Conservation (phyloP, 2,329 filamentous ascomycete genomes). For the Bipolaris cookei region DNA sequence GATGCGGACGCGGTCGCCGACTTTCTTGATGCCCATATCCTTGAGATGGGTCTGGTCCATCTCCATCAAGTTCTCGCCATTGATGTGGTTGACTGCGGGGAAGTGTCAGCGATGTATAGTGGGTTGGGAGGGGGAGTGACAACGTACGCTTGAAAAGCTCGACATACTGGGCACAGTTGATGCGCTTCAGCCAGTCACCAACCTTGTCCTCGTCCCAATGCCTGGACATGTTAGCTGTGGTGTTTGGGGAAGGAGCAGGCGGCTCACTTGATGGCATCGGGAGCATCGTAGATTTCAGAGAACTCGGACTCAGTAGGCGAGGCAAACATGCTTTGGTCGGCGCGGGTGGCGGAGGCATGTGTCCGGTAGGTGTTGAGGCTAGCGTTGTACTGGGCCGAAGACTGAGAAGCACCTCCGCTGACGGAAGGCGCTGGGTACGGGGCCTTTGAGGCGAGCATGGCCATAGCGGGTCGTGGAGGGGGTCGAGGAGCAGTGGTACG, state of each 20-base stretch:
- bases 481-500: conserved; percentile 4
- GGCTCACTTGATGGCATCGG: conserved; percentile 62
- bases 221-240: conserved; percentile 46
- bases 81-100: conserved; percentile 82
- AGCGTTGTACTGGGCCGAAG: conserved; percentile 45
- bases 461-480: conserved; percentile 58
- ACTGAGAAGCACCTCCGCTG: conserved; percentile 38
- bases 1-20: conserved; percentile 92
- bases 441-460: conserved; percentile 79
- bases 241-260: background rate
- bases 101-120: conserved; percentile 21
- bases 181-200: conserved; percentile 85
- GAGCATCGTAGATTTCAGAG: conserved; percentile 75
- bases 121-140: background rate
- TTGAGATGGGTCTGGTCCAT: conserved; percentile 96
- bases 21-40: conserved; percentile 98
- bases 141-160: conserved; percentile 74
- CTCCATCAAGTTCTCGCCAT: conserved; percentile 93
- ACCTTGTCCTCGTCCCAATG: conserved; percentile 90
- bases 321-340: conserved; percentile 65
- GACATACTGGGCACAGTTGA: conserved; percentile 94
- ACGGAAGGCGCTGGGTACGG: conserved; percentile 67
- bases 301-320: conserved; percentile 94
- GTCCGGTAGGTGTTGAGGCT: conserved; percentile 45
- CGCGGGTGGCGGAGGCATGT: conserved; percentile 40